These are phyloP conservation scores for Cyclotella choctawhatcheeana DNA, from an alignment of 108 stramenopile species.

Conservation along the genomic window DNA sequence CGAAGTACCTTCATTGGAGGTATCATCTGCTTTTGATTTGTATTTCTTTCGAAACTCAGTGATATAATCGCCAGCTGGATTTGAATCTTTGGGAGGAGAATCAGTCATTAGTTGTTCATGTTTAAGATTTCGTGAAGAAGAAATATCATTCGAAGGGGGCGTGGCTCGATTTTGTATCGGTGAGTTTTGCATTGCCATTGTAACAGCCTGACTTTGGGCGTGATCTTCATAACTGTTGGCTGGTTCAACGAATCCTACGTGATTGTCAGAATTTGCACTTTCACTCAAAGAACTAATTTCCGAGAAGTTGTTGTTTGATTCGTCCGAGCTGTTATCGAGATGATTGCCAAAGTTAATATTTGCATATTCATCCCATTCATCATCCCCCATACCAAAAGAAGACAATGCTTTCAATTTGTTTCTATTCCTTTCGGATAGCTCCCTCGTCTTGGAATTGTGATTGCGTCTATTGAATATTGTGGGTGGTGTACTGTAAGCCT, in stretches of 20 bases:
- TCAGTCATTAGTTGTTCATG: neutral
- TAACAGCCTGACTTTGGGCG: neutral
- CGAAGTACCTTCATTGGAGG: neutral
- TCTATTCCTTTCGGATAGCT: neutral
- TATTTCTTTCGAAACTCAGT: neutral
- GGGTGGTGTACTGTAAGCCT: neutral
- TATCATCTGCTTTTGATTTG: neutral
- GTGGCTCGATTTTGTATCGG: too few species aligned
- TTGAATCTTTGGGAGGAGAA: neutral
- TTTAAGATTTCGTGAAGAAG: too few species aligned
- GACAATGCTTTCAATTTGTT: neutral
- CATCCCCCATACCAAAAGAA: neutral
- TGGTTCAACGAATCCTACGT: neutral
- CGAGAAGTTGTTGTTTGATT: too few species aligned
- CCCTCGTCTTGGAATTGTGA: neutral
- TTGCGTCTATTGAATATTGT: slow-evolving; percentile 7
- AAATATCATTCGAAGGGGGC: too few species aligned
- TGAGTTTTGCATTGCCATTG: neutral
- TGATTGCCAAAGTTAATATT: slow-evolving; percentile 10
- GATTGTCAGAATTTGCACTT: neutral
- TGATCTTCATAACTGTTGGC: neutral
- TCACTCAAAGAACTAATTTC: too few species aligned
- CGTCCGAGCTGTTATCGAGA: too few species aligned
- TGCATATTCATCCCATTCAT: slow-evolving; percentile 30
- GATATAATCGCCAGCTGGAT: neutral